Percentiles rank a stretch among this genome's conserved stretches.
These are phyloP conservation scores for Chrysanthemum seticuspe DNA, from an alignment of 129 eudicot genomes.

Conservation along the genomic window DNA sequence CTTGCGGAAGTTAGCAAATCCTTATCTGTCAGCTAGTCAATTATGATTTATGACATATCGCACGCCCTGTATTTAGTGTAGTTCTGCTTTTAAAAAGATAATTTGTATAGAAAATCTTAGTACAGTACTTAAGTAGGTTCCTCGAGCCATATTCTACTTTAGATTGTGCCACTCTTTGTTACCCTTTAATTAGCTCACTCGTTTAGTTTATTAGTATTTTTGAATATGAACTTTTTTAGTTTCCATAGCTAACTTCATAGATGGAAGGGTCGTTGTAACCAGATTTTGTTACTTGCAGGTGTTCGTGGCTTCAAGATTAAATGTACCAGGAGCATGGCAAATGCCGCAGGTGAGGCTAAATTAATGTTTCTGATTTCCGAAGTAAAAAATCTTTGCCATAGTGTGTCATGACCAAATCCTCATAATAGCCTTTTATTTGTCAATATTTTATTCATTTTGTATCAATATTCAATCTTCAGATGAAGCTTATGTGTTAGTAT, in stretches of 20 bases:
- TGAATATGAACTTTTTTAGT: background rate
- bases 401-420: constrained; percentile 16
- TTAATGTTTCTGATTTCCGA: background rate
- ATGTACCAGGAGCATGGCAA: constrained; percentile 99
- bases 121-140: constrained; percentile 8
- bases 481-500: background rate
- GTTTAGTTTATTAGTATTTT: background rate
- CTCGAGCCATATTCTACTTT: background rate
- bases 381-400: background rate
- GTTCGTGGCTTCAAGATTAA: constrained; percentile 93
- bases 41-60: background rate
- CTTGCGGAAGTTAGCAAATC: too few relatives aligned
- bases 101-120: background rate
- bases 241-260: background rate
- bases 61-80: background rate
- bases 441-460: constrained; percentile 1
- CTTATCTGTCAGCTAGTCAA: background rate
- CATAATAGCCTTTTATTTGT: background rate
- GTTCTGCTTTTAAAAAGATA: background rate
- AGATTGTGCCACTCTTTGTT: background rate
- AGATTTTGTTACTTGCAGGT: constrained; percentile 55
- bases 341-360: constrained; percentile 83
- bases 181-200: background rate
- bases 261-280: constrained; percentile 8
- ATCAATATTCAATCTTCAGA: background rate